A percentile compares a stretch with the other conserved stretches of the same genome.
These are phyloP conservation scores for Hirsutella thompsonii DNA, from an alignment of 2,329 filamentous ascomycete species.

Conservation along the genomic window DNA sequence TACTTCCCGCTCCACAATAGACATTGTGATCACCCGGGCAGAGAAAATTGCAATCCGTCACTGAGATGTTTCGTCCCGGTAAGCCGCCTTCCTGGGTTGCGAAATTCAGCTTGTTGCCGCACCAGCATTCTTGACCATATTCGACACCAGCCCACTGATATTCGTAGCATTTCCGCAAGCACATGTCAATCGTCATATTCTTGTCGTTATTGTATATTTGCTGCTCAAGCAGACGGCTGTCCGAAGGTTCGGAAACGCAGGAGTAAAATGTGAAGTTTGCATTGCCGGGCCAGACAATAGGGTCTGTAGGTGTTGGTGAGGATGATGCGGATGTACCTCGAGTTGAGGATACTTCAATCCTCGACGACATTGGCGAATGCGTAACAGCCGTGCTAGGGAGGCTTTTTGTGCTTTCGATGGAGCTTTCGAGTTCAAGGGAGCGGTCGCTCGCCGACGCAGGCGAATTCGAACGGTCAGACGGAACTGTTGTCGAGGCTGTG, in stretches of 20 bases:
- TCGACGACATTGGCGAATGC: not conserved
- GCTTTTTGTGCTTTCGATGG: too few relatives aligned
- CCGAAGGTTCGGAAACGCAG: slow-evolving; percentile 19
- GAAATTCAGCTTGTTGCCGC: slow-evolving; percentile 17
- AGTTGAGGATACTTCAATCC: not conserved
- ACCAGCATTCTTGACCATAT: slow-evolving; percentile 25
- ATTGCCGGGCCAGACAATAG: slow-evolving; percentile 18
- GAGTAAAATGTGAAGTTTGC: slow-evolving; percentile 24
- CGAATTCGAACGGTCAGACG: too few relatives aligned
- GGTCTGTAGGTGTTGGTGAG: slow-evolving; percentile 11
- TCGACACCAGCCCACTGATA: slow-evolving; percentile 23
- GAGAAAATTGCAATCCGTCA: slow-evolving; percentile 16
- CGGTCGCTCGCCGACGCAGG: too few relatives aligned
- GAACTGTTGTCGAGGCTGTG: too few relatives aligned
- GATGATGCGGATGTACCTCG: slow-evolving; percentile 5
- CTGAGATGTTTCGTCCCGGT: slow-evolving; percentile 16
- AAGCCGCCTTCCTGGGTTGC: slow-evolving; percentile 9
- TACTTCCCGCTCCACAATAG: slow-evolving; percentile 17
- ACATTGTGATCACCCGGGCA: slow-evolving; percentile 20
- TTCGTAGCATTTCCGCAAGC: slow-evolving; percentile 18
- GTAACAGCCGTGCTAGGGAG: too few relatives aligned
- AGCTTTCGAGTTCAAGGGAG: too few relatives aligned
- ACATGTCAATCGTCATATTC: slow-evolving; percentile 20
- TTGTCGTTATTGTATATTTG: slow-evolving; percentile 17
- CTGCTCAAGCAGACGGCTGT: slow-evolving; percentile 16